These are phyloP conservation scores for Tricholomella constricta DNA, from an alignment of 768 basidiomycete species.

Conservation along the genomic window DNA sequence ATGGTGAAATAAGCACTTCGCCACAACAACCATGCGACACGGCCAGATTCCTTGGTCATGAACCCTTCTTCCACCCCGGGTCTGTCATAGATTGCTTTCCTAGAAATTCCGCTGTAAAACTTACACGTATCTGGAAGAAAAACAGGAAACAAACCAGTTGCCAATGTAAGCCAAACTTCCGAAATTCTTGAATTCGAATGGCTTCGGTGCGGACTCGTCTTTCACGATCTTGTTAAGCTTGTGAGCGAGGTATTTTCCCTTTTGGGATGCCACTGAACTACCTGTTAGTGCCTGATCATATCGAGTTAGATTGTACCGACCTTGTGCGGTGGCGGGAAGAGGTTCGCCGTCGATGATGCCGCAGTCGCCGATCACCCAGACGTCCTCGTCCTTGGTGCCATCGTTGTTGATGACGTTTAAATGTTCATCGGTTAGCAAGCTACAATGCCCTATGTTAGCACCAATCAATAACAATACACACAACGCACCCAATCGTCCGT, in stretches of 20 bases:
- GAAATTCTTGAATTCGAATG: conserved; percentile 71
- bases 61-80: conserved; percentile 50
- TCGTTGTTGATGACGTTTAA: conserved; percentile 62
- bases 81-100: conserved; percentile 80
- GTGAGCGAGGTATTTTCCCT: conserved; percentile 67
- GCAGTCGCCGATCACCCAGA: conserved; percentile 85
- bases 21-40: conserved; percentile 80
- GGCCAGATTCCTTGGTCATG: conserved; percentile 62
- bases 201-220: conserved; percentile 43
- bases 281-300: conserved; percentile 1
- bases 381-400: conserved; percentile 58
- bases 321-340: conserved; percentile 87
- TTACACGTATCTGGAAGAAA: neutral
- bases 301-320: conserved; percentile 27
- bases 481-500: conserved; percentile 52
- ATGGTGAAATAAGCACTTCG: conserved; percentile 79
- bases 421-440: conserved; percentile 50
- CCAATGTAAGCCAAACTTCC: conserved; percentile 84
- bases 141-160: conserved; percentile 50
- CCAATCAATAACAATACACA: neutral
- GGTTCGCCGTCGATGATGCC: conserved; percentile 55
- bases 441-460: conserved; percentile 7
- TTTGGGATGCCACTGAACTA: conserved; percentile 71
- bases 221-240: conserved; percentile 66
- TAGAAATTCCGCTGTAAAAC: conserved; percentile 23